Percentiles rank a stretch among this genome's conserved stretches.
phyloP scores from a whole-genome alignment of 2,329 filamentous ascomycete genomes.

The Shiraia bambusicola region DNA sequence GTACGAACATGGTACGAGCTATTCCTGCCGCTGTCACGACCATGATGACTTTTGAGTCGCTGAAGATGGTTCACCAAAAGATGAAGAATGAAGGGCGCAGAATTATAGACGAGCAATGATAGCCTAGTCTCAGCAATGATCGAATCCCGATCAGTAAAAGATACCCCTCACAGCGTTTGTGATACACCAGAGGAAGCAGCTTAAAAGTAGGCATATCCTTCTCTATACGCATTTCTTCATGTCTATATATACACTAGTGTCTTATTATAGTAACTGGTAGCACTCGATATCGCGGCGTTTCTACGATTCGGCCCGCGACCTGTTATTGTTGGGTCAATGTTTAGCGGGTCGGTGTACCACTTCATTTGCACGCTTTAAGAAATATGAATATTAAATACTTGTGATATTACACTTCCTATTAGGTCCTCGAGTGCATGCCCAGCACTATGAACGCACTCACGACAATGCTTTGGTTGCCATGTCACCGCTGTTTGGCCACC shows the following conservation, averaged over 20 bases:
- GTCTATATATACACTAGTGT: constrained; percentile 30
- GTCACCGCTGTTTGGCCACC: too few relatives aligned
- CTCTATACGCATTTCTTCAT: constrained; percentile 16
- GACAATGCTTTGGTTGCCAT: too few relatives aligned
- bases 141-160: constrained; percentile 6
- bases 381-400: constrained; percentile 1
- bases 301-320: constrained; percentile 5
- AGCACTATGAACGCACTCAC: too few relatives aligned
- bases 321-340: constrained; percentile 2
- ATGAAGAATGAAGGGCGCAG: constrained; percentile 56
- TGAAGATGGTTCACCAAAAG: constrained; percentile 55
- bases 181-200: constrained; percentile 14
- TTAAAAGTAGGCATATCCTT: constrained; percentile 21
- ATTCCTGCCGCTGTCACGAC: constrained; percentile 95
- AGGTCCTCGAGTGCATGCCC: too few relatives aligned
- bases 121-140: not conserved
- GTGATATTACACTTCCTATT: too few relatives aligned
- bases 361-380: constrained; percentile 1
- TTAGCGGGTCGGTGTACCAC: constrained; percentile 2
- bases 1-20: constrained; percentile 94
- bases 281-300: constrained; percentile 25
- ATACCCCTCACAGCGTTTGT: constrained; percentile 20
- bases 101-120: constrained; percentile 20
- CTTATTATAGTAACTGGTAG: constrained; percentile 14
- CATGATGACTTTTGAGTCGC: constrained; percentile 92